Base-by-base conservation (phyloP, 2,329 filamentous ascomycete genomes). In the Phialemoniopsis sp. region DNA sequence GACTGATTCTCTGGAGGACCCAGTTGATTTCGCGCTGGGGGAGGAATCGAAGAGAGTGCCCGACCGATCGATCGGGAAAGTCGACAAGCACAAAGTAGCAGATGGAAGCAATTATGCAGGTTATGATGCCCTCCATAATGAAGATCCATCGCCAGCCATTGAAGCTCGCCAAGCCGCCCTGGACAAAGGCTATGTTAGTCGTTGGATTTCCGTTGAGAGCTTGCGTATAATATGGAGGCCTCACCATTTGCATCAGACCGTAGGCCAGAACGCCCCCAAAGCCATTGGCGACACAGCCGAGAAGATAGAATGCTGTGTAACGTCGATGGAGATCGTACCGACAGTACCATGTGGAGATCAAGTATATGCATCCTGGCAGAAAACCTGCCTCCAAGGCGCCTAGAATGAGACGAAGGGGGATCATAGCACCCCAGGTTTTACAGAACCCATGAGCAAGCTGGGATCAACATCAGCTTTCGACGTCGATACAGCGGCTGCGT, bases 31-130 rank as follows among this genome's bases (percentile, higher is more conserved):
- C 42, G 32, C 38, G 30, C 15, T 33, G 2, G 19, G 32, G 29
- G 28, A 45, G 32, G 36, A 49, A 47, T 4, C 19, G n/a, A n/a
- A n/a, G n/a, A n/a, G n/a, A n/a, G n/a, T 40, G 33, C 40, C 45
- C 19, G 41, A 29, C 4, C 21, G 39, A 32, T 18, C 31, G 29
- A 29, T 43, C 42, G 18, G 45, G 53, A 32, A 49, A 55, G 36
- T 53, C 49, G 32, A 55, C 39, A 13, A 54, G 46, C 28, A 48
- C 32, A 32, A 51, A 47, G 39, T 43, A 48, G 33, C 46, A 39
- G 28, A 38, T 13, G 26, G 39, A 14, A 16, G 32, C 41, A 16
- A 45, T 38, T 18, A 43, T n/a, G n/a, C 38, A 19, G 19, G 44
- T 47, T 29, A 40, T 9, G 5, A 13, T 14, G 38, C 46, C 46